Percentiles rank a stretch among this genome's conserved stretches.
Conservation (phyloP, 2,329 filamentous ascomycete genomes). For the Pestalotiopsis sp. region DNA sequence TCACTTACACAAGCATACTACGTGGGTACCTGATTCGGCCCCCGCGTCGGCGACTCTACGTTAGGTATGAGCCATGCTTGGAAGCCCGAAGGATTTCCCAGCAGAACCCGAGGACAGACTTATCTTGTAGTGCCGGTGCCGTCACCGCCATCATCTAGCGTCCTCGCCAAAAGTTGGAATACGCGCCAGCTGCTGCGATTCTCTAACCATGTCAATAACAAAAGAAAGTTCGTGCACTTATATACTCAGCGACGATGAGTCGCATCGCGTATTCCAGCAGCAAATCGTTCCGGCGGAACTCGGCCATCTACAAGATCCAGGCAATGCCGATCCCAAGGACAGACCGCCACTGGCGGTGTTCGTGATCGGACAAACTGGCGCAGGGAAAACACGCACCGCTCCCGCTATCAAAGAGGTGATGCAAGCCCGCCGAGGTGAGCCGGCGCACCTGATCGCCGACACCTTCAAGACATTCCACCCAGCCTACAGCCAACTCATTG, state of each 20-base stretch:
- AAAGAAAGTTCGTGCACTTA: not conserved
- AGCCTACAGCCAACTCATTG: slow-evolving; percentile 35
- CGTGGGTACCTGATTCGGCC: not conserved
- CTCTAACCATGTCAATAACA: not conserved
- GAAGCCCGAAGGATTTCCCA: not conserved
- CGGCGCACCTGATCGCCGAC: slow-evolving; percentile 49
- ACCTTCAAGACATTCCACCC: slow-evolving; percentile 53
- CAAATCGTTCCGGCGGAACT: slow-evolving; percentile 4
- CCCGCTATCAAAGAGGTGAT: slow-evolving; percentile 39
- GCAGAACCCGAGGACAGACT: not conserved
- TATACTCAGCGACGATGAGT: not conserved
- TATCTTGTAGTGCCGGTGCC: not conserved
- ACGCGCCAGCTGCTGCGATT: not conserved
- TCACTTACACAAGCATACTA: not conserved
- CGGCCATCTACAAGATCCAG: not conserved
- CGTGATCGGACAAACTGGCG: slow-evolving; percentile 50
- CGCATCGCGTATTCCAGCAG: not conserved
- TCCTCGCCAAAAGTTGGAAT: not conserved
- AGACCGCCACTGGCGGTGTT: slow-evolving; percentile 41
- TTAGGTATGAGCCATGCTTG: not conserved
- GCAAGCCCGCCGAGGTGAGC: slow-evolving; percentile 11
- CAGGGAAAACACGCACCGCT: slow-evolving; percentile 49
- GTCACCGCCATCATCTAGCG: not conserved
- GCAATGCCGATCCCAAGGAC: not conserved
- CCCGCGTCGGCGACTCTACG: not conserved